A percentile compares a stretch with the other conserved stretches of the same genome.
Evolutionary conservation across 164 flowering plant species (phyloP).

Genomic region (Euptelea pleiosperma): DNA sequence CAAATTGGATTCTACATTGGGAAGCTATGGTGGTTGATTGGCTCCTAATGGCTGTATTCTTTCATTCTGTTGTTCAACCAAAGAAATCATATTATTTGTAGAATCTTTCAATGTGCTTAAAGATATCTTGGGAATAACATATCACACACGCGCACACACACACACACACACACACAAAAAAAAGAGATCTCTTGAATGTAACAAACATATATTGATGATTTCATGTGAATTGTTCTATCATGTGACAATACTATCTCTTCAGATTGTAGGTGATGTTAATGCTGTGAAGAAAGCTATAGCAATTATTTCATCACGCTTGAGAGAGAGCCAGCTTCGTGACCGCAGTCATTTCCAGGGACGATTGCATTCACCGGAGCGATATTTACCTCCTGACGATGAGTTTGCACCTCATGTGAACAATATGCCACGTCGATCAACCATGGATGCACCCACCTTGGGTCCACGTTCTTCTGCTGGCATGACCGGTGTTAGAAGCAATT

Average conservation of each 20-base stretch:
- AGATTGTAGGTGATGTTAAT: slow-evolving; percentile 81
- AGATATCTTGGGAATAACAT: not conserved
- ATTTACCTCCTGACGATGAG: slow-evolving; percentile 75
- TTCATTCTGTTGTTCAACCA: not conserved
- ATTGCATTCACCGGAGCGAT: slow-evolving; percentile 65
- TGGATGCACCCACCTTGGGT: slow-evolving; percentile 49
- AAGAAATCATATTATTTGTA: not conserved
- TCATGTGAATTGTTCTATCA: not conserved
- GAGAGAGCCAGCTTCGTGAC: slow-evolving; percentile 96
- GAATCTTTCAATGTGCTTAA: not conserved
- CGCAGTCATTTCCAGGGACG: slow-evolving; percentile 72
- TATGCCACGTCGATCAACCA: slow-evolving; percentile 35
- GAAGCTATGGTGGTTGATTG: too few species aligned
- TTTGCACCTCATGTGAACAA: slow-evolving; percentile 48
- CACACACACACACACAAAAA: too few species aligned
- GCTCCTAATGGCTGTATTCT: too few species aligned
- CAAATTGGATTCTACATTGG: too few species aligned
- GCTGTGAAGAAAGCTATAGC: slow-evolving; percentile 82
- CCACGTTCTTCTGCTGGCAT: slow-evolving; percentile 37
- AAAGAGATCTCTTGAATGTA: not conserved
- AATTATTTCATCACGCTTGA: slow-evolving; percentile 77
- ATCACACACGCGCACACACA: too few species aligned
- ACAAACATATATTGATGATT: not conserved
- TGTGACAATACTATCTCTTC: slow-evolving; percentile 2
- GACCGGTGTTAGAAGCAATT: slow-evolving; percentile 34